A percentile compares a stretch with the other conserved stretches of the same genome.
phyloP scores from a whole-genome alignment of 179 eudicot species.

The Beta corolliflora region DNA sequence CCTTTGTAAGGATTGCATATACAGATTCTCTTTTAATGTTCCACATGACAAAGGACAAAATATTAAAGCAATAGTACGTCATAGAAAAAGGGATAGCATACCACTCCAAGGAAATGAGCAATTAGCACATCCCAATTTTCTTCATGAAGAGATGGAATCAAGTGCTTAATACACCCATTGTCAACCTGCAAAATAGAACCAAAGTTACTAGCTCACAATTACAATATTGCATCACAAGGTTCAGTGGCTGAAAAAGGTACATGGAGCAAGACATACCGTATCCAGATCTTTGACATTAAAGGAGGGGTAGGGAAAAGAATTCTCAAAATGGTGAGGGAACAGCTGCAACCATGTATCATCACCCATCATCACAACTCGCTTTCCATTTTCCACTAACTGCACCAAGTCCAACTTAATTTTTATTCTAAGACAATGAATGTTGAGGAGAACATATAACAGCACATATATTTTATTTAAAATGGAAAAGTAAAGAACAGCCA shows the following conservation, averaged over 20 bases:
- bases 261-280: constrained; percentile 53
- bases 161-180: constrained; percentile 76
- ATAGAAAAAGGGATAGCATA: constrained; percentile 34
- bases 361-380: constrained; percentile 97
- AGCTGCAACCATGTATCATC: constrained; percentile 98
- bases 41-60: neutral
- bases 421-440: neutral
- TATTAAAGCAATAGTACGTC: neutral
- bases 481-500: neutral
- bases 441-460: neutral
- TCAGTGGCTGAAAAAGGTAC: neutral
- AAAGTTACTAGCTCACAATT: constrained; percentile 15
- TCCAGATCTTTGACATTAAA: constrained; percentile 95
- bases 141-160: constrained; percentile 69
- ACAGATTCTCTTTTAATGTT: neutral
- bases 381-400: constrained; percentile 87
- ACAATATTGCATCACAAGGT: neutral
- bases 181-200: constrained; percentile 62
- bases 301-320: constrained; percentile 89
- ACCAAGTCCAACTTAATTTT: constrained; percentile 14
- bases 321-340: constrained; percentile 85
- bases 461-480: neutral
- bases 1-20: neutral
- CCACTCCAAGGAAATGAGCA: constrained; percentile 99
- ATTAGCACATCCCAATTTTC: constrained; percentile 93